Conservation (phyloP, 2,329 filamentous ascomycete genomes). For the Xylariaceae sp. region DNA sequence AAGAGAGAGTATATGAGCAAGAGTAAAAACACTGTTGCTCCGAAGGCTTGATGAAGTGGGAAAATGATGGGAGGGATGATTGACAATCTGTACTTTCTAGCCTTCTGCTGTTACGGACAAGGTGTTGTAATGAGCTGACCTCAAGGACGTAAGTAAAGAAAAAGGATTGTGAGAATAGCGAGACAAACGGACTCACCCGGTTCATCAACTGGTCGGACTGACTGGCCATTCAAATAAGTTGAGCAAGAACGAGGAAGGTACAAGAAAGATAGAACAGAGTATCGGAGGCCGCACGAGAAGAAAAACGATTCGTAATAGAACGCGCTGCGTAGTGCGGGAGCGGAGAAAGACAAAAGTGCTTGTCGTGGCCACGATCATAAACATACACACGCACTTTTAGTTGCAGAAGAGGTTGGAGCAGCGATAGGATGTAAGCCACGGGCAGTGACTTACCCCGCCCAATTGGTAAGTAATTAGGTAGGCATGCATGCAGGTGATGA, state of each 20-base stretch:
- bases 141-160: not conserved
- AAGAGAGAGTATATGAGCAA: too few relatives aligned
- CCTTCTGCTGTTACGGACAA: not conserved
- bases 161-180: not conserved
- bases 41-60: too few relatives aligned
- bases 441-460: too few relatives aligned
- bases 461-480: too few relatives aligned
- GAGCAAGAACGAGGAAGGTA: conserved; percentile 2
- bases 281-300: too few relatives aligned
- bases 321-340: not conserved
- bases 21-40: too few relatives aligned
- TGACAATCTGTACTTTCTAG: too few relatives aligned
- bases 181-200: conserved; percentile 6
- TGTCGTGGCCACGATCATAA: conserved; percentile 8
- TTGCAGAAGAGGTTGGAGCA: too few relatives aligned
- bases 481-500: too few relatives aligned
- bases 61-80: too few relatives aligned
- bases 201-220: not conserved
- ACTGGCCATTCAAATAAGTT: conserved; percentile 4
- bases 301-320: not conserved
- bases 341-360: not conserved
- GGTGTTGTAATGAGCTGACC: not conserved
- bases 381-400: too few relatives aligned
- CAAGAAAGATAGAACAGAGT: not conserved
- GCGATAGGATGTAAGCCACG: too few relatives aligned